Evolutionary conservation across 345 rosid genomes (phyloP), one percentile per base, ranked within the genome.

Genomic region (Gossypium arboreum): DNA sequence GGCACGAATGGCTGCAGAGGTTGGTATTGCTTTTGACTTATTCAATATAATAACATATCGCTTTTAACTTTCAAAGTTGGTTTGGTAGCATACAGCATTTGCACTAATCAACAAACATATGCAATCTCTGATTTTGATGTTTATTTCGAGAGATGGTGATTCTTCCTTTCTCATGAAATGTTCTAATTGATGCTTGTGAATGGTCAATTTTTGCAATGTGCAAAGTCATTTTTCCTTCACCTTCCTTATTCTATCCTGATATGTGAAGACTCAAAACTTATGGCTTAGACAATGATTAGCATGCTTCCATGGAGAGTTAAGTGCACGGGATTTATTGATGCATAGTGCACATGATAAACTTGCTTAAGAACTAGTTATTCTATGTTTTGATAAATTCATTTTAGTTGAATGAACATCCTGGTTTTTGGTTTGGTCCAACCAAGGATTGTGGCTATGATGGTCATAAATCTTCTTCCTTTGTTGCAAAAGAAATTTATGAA

Each of bases 1-100:
- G 73, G 60, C 73, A 70, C 73, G 60, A 29, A 70, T 70, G 73
- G 61, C 73, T 52, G 73, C 73, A 17, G 73, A 70, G 73, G 73
- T 69, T 69, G 20, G 73, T 69, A 69, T 51, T 29, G 25, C 60
- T 70, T 52, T 70, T 52, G 25, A 70, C 73, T 29, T 27, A 27
- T 27, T 48, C 47, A 10, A 4, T 47, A 51, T 7, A 3, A 2
- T 61, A 73, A 55, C 34, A 3, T 27, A 16, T 61, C 41, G 5
- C 64, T 73, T 59, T 45, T 29, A 8, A 69, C 56, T 51, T 16
- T 27, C 43, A 27, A 50, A 50, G 7, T 50, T 15, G 59, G 58
- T 50, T 43, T 24, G 16, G 22, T 50, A 18, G 58, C 3, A 25
- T 25, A 68, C 58, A 25, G 20, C 59, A 68, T 27, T 16, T 68